Conservation (phyloP, 805 yeast species). For the Kluyveromyces wickerhamii region DNA sequence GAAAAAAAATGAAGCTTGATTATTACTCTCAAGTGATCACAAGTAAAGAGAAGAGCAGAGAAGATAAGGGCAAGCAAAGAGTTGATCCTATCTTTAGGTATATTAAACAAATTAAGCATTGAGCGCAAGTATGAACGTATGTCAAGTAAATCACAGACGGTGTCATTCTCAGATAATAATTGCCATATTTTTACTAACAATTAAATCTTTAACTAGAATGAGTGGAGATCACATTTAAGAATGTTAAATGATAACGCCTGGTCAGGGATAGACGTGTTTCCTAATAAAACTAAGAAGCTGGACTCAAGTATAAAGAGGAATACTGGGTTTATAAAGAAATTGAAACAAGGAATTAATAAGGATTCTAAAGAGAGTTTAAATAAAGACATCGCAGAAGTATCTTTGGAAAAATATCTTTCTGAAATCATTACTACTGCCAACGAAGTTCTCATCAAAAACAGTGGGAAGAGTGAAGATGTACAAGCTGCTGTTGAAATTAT, state of each 20-base stretch:
- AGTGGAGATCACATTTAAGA: conserved; percentile 25
- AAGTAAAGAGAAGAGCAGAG: too few relatives aligned
- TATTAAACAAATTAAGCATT: too few relatives aligned
- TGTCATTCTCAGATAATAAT: too few relatives aligned
- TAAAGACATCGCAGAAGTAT: conserved; percentile 52
- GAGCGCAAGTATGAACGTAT: too few relatives aligned
- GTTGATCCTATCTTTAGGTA: too few relatives aligned
- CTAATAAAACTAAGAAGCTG: conserved; percentile 30
- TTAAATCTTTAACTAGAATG: too few relatives aligned
- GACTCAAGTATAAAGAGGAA: conserved; percentile 81
- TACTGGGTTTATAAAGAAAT: conserved; percentile 66
- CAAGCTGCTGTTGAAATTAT: conserved; percentile 57
- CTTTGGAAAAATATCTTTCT: conserved; percentile 65
- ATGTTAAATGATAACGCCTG: conserved; percentile 43
- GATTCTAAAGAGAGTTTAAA: conserved; percentile 43
- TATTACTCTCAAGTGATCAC: too few relatives aligned
- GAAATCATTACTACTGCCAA: conserved; percentile 57
- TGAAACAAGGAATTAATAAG: conserved; percentile 47
- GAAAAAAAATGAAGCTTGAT: too few relatives aligned
- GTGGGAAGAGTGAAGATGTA: conserved; percentile 49
- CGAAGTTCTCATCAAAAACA: conserved; percentile 49
- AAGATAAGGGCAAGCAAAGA: too few relatives aligned
- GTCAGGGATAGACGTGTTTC: conserved; percentile 38
- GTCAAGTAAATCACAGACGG: too few relatives aligned
- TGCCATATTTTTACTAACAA: too few relatives aligned